Conservation (phyloP, 495 filamentous ascomycete species). For the Xylaria sp. region DNA sequence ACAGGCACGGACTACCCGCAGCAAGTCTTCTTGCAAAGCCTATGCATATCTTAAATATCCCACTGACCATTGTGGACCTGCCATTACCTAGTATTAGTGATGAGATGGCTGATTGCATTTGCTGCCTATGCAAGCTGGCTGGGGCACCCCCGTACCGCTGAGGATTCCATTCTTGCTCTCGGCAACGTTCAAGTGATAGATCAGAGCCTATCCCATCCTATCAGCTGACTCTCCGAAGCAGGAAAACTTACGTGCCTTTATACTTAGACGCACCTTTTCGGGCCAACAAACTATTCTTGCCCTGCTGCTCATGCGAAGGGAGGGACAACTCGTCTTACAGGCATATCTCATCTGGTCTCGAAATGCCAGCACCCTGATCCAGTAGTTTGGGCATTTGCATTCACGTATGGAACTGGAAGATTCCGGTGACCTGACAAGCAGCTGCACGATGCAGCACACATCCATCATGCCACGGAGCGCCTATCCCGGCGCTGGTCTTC, state of each 20-base stretch:
- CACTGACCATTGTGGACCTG: background rate
- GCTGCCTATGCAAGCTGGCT: background rate
- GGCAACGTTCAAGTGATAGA: background rate
- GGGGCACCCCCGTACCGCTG: background rate
- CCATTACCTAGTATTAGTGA: background rate
- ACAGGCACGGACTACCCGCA: background rate
- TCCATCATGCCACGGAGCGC: background rate
- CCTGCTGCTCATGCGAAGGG: background rate
- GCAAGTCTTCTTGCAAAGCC: background rate
- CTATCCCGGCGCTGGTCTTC: background rate
- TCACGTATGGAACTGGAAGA: background rate
- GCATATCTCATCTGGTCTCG: background rate
- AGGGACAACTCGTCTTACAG: background rate
- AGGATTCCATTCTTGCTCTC: background rate
- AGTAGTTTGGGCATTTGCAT: background rate
- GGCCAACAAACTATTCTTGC: background rate
- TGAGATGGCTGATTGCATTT: background rate
- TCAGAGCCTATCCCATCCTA: background rate
- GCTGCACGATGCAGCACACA: constrained; percentile 4
- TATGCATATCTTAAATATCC: background rate
- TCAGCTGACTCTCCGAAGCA: background rate
- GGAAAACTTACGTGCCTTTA: background rate
- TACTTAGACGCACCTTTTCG: background rate
- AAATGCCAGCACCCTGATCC: background rate
- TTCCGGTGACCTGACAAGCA: constrained; percentile 4